Evolutionary conservation across 352 stramenopile species (phyloP).

Genomic region (Phytopythium ostracodes): DNA sequence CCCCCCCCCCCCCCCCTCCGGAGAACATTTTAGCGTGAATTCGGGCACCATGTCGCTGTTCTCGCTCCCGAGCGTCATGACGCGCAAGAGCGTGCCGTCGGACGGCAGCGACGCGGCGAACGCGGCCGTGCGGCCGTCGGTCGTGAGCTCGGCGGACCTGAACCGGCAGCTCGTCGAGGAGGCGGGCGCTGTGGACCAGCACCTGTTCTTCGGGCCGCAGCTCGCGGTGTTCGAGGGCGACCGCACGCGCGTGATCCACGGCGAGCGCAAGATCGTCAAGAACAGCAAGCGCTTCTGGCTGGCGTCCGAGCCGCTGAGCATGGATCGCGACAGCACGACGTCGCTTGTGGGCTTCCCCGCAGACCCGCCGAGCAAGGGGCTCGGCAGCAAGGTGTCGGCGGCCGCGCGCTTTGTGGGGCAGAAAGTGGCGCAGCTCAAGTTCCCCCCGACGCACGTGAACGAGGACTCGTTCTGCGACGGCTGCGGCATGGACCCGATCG

Average conservation of each 20-base stretch:
- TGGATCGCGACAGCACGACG: constrained; percentile 76
- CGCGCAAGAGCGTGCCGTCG: constrained; percentile 45
- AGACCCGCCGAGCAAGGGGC: constrained; percentile 20
- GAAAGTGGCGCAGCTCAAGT: constrained; percentile 80
- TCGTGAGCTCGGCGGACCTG: constrained; percentile 59
- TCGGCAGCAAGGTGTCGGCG: constrained; percentile 65
- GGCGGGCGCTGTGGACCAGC: constrained; percentile 54
- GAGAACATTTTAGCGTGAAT: too few species aligned
- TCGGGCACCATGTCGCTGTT: constrained; percentile 63
- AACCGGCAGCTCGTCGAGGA: constrained; percentile 74
- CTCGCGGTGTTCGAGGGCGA: constrained; percentile 71
- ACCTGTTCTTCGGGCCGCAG: constrained; percentile 81
- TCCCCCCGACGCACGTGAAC: constrained; percentile 69
- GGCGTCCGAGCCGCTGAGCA: constrained; percentile 78
- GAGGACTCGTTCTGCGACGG: constrained; percentile 89
- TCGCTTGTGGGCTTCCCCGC: constrained; percentile 52
- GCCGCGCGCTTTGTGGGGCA: constrained; percentile 73
- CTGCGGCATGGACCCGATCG: constrained; percentile 86
- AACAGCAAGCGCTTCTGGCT: constrained; percentile 79
- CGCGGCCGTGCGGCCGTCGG: constrained; percentile 47
- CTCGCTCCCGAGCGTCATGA: constrained; percentile 68
- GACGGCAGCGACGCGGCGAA: constrained; percentile 34
- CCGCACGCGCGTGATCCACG: constrained; percentile 79
- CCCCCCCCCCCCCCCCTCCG: too few species aligned
- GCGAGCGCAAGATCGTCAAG: constrained; percentile 86